Evolutionary conservation across 495 filamentous ascomycete genomes (phyloP).

Genomic region (Lasiosphaeria miniovina): DNA sequence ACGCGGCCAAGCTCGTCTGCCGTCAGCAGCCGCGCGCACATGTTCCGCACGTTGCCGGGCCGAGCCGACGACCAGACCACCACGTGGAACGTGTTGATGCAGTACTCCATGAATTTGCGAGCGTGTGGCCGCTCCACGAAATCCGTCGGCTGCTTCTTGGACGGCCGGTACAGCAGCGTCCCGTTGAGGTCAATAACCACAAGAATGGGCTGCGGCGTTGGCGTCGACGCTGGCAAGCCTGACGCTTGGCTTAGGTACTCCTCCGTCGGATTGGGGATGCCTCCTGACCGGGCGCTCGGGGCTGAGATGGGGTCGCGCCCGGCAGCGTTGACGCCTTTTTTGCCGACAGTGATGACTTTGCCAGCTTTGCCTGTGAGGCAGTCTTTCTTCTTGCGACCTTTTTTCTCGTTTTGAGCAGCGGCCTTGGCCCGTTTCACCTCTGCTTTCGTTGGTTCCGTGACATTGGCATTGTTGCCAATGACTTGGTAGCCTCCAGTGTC

Average conservation of each 20-base stretch:
- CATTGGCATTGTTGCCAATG: too few species aligned
- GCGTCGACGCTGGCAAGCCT: conserved; percentile 18
- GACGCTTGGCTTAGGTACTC: conserved; percentile 38
- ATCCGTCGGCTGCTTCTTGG: conserved; percentile 40
- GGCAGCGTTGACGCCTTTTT: background rate
- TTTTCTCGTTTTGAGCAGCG: background rate
- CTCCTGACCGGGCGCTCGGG: conserved; percentile 46
- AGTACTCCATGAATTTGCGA: conserved; percentile 60
- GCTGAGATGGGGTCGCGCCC: conserved; percentile 23
- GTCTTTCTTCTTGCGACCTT: background rate
- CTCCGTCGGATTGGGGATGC: conserved; percentile 43
- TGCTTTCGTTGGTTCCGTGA: too few species aligned
- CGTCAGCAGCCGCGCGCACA: conserved; percentile 56
- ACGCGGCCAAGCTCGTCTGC: conserved; percentile 40
- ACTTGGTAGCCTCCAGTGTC: too few species aligned
- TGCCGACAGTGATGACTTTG: background rate
- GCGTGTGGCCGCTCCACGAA: conserved; percentile 63
- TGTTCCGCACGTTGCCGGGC: conserved; percentile 61
- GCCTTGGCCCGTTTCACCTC: too few species aligned
- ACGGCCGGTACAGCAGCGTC: conserved; percentile 72
- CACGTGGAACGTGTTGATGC: conserved; percentile 65
- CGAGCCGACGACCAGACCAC: conserved; percentile 90
- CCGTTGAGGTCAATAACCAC: conserved; percentile 92
- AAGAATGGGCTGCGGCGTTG: conserved; percentile 52
- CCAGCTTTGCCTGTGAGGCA: background rate